Conservation (phyloP, 306 rosid species). For the Castanospermum australe region DNA sequence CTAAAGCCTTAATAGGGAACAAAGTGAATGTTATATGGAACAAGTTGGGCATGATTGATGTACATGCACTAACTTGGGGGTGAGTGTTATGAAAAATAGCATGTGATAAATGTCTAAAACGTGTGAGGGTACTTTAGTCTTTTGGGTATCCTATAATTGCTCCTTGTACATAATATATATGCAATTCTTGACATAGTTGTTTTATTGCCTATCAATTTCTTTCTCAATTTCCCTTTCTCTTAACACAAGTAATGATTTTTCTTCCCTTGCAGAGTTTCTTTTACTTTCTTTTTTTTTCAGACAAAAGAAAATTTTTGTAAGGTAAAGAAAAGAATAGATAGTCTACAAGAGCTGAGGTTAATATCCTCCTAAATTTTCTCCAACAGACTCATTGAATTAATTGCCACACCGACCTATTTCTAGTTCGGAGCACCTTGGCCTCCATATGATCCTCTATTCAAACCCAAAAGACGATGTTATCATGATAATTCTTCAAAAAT, state of each 20-base stretch:
- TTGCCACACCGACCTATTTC: background rate
- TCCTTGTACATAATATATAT: no score
- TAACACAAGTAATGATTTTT: background rate
- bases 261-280: background rate
- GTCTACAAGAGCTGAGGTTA: background rate
- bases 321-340: background rate
- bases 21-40: no score
- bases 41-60: no score
- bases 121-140: no score
- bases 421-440: conserved; percentile 1
- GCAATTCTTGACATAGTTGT: no score
- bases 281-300: background rate
- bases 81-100: no score
- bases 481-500: background rate
- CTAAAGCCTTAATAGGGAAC: no score
- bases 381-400: background rate
- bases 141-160: no score
- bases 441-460: background rate
- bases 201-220: no score
- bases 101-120: no score
- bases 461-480: background rate
- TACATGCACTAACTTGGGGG: no score
- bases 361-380: background rate
- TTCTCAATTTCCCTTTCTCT: no score
- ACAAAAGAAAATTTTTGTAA: background rate